A percentile compares a stretch with the other conserved stretches of the same genome.
phyloP scores from a whole-genome alignment of 2,329 filamentous ascomycete genomes.

The Phyllosticta citriasiana region DNA sequence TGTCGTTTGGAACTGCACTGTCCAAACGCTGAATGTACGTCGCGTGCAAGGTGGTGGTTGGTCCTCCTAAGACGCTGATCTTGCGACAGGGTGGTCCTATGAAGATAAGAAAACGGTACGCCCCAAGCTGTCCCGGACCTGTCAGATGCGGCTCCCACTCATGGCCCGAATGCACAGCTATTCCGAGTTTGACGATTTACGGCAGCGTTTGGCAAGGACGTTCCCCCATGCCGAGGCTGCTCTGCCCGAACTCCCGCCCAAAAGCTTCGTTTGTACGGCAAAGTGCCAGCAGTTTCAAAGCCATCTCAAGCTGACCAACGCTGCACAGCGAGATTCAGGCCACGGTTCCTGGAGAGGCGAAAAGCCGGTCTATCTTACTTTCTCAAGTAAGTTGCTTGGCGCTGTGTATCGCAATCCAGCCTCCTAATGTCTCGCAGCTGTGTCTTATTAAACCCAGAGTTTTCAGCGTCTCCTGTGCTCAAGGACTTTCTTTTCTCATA shows the following conservation, averaged over 20 bases:
- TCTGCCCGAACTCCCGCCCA: conserved; percentile 84
- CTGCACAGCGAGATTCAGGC: conserved; percentile 55
- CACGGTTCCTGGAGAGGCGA: conserved; percentile 76
- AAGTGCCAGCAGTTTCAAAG: background rate
- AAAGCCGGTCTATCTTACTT: conserved; percentile 82
- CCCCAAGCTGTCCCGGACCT: background rate
- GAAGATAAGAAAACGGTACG: conserved; percentile 48
- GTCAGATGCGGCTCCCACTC: background rate
- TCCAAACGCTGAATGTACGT: conserved; percentile 74
- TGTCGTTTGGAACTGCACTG: conserved; percentile 85
- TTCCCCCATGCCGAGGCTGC: conserved; percentile 78
- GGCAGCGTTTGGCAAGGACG: conserved; percentile 60
- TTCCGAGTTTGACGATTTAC: conserved; percentile 84
- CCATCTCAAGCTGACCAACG: background rate
- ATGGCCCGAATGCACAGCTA: conserved; percentile 46
- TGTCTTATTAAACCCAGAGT: conserved; percentile 85
- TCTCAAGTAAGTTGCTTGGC: conserved; percentile 58
- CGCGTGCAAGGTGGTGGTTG: conserved; percentile 6
- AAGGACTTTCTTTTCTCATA: conserved; percentile 76
- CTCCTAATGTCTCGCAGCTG: conserved; percentile 48
- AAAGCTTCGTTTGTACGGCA: conserved; percentile 71
- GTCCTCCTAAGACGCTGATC: conserved; percentile 4
- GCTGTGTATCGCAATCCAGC: conserved; percentile 13
- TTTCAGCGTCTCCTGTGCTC: conserved; percentile 79
- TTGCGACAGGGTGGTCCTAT: conserved; percentile 43